Conservation (phyloP, 345 rosid species). For the Turnera subulata region DNA sequence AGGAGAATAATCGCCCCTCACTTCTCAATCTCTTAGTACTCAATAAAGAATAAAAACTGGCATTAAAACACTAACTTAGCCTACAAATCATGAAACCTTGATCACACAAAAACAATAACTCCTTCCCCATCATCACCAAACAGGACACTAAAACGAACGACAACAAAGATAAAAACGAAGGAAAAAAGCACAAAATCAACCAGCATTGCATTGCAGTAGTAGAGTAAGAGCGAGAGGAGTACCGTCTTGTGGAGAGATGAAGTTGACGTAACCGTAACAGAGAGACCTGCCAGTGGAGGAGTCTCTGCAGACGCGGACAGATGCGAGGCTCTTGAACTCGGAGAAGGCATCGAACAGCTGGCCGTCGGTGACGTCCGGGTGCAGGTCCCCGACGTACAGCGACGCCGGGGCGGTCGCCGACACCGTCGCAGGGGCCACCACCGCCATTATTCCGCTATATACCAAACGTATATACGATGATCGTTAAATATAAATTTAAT, state of each 20-base stretch:
- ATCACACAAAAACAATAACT: neutral
- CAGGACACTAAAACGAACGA: neutral
- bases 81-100: neutral
- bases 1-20: too few species aligned
- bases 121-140: neutral
- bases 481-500: neutral
- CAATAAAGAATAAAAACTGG: too few species aligned
- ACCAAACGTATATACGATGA: neutral
- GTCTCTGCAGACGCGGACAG: slow-evolving; percentile 69
- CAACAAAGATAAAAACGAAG: neutral
- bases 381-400: slow-evolving; percentile 56
- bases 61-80: neutral
- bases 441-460: slow-evolving; percentile 32
- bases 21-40: too few species aligned
- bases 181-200: neutral
- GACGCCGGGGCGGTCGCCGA: slow-evolving; percentile 30
- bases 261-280: slow-evolving; percentile 85
- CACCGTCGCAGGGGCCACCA: slow-evolving; percentile 28
- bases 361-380: slow-evolving; percentile 51
- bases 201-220: neutral
- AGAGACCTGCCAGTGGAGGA: slow-evolving; percentile 54
- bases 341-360: slow-evolving; percentile 49
- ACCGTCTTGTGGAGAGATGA: slow-evolving; percentile 57
- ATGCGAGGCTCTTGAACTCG: slow-evolving; percentile 55
- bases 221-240: neutral